Evolutionary conservation across 495 filamentous ascomycete genomes (phyloP).

Genomic region (Penicillium ochrochloron): DNA sequence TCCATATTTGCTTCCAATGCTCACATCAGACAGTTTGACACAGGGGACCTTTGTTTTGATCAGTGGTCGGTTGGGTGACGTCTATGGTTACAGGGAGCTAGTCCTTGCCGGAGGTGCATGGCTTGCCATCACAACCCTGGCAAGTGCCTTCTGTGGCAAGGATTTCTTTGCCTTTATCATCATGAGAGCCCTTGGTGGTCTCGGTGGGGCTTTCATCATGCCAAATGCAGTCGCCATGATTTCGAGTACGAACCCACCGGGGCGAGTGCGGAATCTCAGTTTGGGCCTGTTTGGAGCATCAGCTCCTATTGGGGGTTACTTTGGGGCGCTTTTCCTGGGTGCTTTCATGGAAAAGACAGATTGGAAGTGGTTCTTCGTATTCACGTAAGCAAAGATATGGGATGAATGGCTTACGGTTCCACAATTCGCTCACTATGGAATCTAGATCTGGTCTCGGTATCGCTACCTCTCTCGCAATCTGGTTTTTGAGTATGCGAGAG

Average conservation of each 20-base stretch:
- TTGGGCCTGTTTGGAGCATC: conserved; percentile 56
- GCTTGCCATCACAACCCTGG: conserved; percentile 1
- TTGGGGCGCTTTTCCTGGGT: conserved; percentile 49
- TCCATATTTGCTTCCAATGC: neutral
- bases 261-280: conserved; percentile 48
- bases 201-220: neutral
- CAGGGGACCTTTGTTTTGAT: neutral
- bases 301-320: conserved; percentile 52
- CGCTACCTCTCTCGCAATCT: conserved; percentile 29
- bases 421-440: neutral
- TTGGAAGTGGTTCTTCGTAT: conserved; percentile 58
- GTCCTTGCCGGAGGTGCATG: conserved; percentile 1
- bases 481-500: conserved; percentile 44
- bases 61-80: neutral
- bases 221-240: neutral
- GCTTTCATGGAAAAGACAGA: conserved; percentile 45
- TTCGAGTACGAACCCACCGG: neutral
- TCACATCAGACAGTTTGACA: neutral
- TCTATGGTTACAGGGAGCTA: neutral
- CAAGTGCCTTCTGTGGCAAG: neutral
- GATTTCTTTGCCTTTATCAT: neutral
- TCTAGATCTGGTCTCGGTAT: conserved; percentile 42
- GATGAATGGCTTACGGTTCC: neutral
- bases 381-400: conserved; percentile 38
- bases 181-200: neutral